These are phyloP conservation scores for Aspergillus sergii DNA, from an alignment of 2,329 filamentous ascomycete genomes.

Conservation along the genomic window DNA sequence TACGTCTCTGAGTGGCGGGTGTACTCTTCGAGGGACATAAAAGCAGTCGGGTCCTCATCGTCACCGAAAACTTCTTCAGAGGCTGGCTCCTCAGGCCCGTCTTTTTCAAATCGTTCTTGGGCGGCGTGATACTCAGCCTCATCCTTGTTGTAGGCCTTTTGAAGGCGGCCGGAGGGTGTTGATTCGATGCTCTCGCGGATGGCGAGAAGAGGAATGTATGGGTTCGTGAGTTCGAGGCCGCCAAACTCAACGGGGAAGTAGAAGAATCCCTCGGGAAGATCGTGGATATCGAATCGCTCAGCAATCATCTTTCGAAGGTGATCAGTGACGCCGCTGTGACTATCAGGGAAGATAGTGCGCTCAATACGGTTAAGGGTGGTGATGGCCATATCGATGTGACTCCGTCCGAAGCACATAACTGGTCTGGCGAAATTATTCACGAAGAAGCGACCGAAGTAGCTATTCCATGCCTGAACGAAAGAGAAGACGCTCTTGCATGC, in stretches of 20 bases:
- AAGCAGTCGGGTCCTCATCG: conserved; percentile 17
- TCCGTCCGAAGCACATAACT: conserved; percentile 56
- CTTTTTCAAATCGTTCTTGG: conserved; percentile 36
- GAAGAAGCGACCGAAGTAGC: conserved; percentile 60
- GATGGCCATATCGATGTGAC: conserved; percentile 60
- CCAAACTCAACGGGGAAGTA: conserved; percentile 57
- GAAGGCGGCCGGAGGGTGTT: conserved; percentile 36
- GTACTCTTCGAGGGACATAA: conserved; percentile 46
- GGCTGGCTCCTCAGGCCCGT: conserved; percentile 17
- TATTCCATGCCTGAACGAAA: conserved; percentile 64
- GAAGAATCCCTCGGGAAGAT: conserved; percentile 56
- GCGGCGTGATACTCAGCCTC: conserved; percentile 58
- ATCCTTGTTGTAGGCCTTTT: conserved; percentile 41
- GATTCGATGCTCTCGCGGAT: conserved; percentile 48
- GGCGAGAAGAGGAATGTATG: conserved; percentile 52
- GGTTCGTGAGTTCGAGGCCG: conserved; percentile 54
- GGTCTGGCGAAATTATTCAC: conserved; percentile 60
- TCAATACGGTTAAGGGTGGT: conserved; percentile 57
- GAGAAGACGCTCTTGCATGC: conserved; percentile 59
- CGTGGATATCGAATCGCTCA: conserved; percentile 53
- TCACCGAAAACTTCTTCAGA: background rate
- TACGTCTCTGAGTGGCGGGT: conserved; percentile 37
- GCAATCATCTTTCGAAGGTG: conserved; percentile 58
- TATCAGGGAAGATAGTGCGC: conserved; percentile 50
- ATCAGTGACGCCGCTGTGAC: conserved; percentile 53